These are phyloP conservation scores for Cucumis melo DNA, from an alignment of 306 rosid species.

Conservation along the genomic window DNA sequence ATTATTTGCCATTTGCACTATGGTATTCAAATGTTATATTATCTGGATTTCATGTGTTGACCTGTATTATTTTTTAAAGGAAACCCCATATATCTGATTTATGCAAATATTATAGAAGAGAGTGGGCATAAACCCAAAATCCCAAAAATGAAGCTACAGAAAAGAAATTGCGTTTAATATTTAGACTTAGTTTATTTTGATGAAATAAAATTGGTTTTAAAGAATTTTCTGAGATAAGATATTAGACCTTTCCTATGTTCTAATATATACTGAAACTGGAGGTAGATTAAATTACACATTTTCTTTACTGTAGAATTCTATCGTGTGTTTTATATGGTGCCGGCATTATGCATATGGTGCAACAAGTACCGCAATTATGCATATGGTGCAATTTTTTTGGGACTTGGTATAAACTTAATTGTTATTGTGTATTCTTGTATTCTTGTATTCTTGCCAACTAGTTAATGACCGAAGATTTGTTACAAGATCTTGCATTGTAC, in stretches of 20 bases:
- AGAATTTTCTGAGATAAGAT: neutral
- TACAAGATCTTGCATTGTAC: constrained; percentile 87
- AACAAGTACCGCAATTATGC: too few relatives aligned
- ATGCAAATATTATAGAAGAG: neutral
- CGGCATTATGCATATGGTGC: too few relatives aligned
- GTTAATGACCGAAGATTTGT: constrained; percentile 84
- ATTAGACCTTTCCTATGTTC: neutral
- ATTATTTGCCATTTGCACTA: neutral
- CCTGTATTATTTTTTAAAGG: neutral
- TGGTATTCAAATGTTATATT: neutral
- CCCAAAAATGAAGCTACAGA: neutral
- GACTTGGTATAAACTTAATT: neutral
- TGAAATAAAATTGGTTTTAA: neutral
- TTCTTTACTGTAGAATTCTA: neutral
- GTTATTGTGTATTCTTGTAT: constrained; percentile 15
- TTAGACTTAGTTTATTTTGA: neutral
- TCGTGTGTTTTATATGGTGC: neutral
- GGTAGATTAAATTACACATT: neutral
- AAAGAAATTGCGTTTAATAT: neutral
- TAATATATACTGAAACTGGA: neutral
- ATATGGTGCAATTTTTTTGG: neutral
- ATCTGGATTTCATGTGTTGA: neutral
- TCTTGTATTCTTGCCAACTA: constrained; percentile 28
- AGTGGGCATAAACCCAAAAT: neutral
- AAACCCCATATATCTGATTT: neutral